Evolutionary conservation across 352 stramenopile species (phyloP), one percentile per base, ranked within the genome.

Genomic region (Phytopythium cucurbitacearum): DNA sequence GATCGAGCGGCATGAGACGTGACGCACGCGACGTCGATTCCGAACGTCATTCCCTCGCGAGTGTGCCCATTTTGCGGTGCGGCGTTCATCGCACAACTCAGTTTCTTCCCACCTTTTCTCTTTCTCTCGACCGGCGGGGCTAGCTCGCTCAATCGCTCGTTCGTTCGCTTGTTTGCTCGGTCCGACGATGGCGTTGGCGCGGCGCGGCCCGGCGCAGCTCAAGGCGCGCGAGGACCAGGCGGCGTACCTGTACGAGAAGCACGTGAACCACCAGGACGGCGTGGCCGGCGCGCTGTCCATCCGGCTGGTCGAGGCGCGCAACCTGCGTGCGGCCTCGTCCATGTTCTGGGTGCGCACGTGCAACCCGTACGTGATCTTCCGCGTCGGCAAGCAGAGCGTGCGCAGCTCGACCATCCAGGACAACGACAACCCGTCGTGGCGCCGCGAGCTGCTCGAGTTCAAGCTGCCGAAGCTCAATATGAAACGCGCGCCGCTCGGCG

Each of bases 311-410:
- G 80, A 85, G 36, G 82, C 82, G 37, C 76, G 78, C 33, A 84
- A 88, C 59, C 66, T 92, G 41, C 80, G 70, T 15, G 79, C 80
- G 15, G 77, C 73, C 7, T 62, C 79, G 28, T 90, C 82, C 55
- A 88, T 92, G 77, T 92, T 92, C 59, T 89, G 81, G 73, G 68
- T 85, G 43, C 82, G 80, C 52, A 88, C 77, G 37, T 92, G 82
- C 61, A 90, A 90, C 42, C 80, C 82, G 34, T 92, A 92, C 62
- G 77, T 92, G 59, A 92, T 92, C 56, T 92, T 92, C 59, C 80
- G 82, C 40, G 53, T 89, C 32, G 82, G 82, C 39, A 87, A 87
- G 59, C 71, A 85, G 53, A 85, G 67, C 47, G 59, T 67, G 32
- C 82, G 82, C 46, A 88, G 75, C 56, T 71, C 76, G 41, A 92